A percentile compares a stretch with the other conserved stretches of the same genome.
phyloP scores from a whole-genome alignment of 2,329 filamentous ascomycete genomes.

The Fusarium devonianum region DNA sequence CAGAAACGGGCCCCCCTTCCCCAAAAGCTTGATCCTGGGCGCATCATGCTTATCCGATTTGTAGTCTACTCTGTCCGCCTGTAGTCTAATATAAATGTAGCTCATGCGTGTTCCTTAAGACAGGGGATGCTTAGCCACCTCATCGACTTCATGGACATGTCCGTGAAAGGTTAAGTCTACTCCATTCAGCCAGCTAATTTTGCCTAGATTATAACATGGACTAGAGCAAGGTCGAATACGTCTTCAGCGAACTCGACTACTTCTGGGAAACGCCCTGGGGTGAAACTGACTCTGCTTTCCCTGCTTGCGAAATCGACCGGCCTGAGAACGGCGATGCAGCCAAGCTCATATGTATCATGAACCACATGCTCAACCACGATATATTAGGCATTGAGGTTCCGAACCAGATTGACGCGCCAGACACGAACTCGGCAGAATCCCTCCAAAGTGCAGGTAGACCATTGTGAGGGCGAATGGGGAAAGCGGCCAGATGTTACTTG shows the following conservation, averaged over 20 bases:
- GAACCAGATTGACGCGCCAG: constrained; percentile 39
- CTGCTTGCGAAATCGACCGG: constrained; percentile 70
- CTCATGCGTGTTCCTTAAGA: background rate
- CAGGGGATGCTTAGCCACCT: constrained; percentile 47
- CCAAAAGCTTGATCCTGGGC: background rate
- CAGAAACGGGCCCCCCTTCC: background rate
- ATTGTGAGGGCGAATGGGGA: constrained; percentile 34
- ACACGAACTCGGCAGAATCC: constrained; percentile 47
- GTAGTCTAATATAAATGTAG: background rate
- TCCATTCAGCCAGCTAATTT: constrained; percentile 34
- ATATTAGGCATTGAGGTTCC: constrained; percentile 44
- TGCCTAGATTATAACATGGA: constrained; percentile 64
- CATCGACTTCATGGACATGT: constrained; percentile 72
- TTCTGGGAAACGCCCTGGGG: constrained; percentile 79
- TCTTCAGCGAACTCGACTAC: constrained; percentile 69
- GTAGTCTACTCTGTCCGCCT: background rate
- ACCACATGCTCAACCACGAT: constrained; percentile 43
- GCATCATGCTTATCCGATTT: background rate
- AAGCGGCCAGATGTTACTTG: constrained; percentile 42
- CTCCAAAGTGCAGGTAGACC: constrained; percentile 39
- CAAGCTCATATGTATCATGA: constrained; percentile 41
- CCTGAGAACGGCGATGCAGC: constrained; percentile 51
- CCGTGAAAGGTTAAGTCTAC: too few relatives aligned
- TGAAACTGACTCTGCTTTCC: constrained; percentile 64
- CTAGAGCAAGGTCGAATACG: constrained; percentile 61